Evolutionary conservation across 202 grass and related monocot genomes (phyloP), one percentile per base, ranked within the genome.

Genomic region (Digitaria exilis): DNA sequence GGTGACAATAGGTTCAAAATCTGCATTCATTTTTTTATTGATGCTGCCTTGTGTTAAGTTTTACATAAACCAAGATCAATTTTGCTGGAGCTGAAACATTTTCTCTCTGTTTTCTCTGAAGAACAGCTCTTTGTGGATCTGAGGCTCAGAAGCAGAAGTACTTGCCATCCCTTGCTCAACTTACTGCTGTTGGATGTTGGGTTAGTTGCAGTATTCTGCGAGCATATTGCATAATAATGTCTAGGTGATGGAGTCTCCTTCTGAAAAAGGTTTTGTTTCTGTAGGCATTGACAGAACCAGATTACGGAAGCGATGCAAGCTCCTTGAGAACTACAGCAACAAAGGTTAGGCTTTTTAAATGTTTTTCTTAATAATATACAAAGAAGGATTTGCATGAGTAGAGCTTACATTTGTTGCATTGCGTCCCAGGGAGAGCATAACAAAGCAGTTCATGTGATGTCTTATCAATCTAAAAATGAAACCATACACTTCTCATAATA

Each of bases 261-360:
- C 17, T 52, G 11, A 66, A 60, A 39, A n/a, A n/a, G n/a, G 51
- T 75, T 59, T 88, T 56, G 34, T 62, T 80, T 64, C 62, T 89
- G 22, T 82, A 97, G 91, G 94, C 91, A 64, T 82, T 97, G 67
- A 97, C 94, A 32, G 94, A 97, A 62, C 94, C 94, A 54, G 85
- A 97, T 79, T 86, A 97, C 82, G 94, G 94, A 82, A 97, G 94
- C 78, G 94, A 97, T 79, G 94, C 94, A 52, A 97, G 94, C 80
- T 91, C 94, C 63, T 75, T 97, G 80, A 91, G 60, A 78, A 97
- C 91, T 31, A 86, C 79, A 62, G 94, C 94, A 9, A 90, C 84
- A 34, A 97, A 97, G 91, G 94, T 97, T 75, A 42, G 77, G 39
- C 58, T 60, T 59, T 65, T 66, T 57, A 69, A 31, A 18, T 22